These are phyloP conservation scores for Hymenotorrendiella dingleyae DNA, from an alignment of 2,329 filamentous ascomycete genomes.

Conservation along the genomic window DNA sequence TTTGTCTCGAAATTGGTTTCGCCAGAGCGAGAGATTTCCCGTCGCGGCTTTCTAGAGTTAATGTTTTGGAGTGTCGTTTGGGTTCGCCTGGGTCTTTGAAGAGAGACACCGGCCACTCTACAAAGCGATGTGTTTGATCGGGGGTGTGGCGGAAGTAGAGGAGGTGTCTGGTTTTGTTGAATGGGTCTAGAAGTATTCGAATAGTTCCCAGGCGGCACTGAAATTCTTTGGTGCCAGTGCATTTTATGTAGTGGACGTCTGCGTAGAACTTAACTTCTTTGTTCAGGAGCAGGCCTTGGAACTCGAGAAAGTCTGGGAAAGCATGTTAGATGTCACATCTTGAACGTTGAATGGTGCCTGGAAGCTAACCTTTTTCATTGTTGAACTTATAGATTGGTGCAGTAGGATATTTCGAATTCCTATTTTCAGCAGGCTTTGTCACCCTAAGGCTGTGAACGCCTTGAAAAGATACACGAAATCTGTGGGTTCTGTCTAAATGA, in stretches of 20 bases:
- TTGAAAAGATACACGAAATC: slow-evolving; percentile 17
- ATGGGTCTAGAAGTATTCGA: slow-evolving; percentile 18
- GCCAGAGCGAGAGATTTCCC: slow-evolving; percentile 10
- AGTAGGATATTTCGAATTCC: slow-evolving; percentile 6
- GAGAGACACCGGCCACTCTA: slow-evolving; percentile 18
- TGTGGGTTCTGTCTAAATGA: slow-evolving; percentile 14
- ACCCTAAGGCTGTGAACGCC: slow-evolving; percentile 18
- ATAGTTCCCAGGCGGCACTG: slow-evolving; percentile 14
- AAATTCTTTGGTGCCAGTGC: slow-evolving; percentile 7
- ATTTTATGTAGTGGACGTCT: slow-evolving; percentile 15
- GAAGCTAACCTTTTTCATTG: slow-evolving; percentile 14
- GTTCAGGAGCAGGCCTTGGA: slow-evolving; percentile 14
- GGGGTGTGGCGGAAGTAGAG: slow-evolving; percentile 18
- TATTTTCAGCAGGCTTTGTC: slow-evolving; percentile 3
- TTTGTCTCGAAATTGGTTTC: slow-evolving; percentile 6
- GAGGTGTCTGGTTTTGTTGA: slow-evolving; percentile 9
- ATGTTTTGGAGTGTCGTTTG: slow-evolving; percentile 6
- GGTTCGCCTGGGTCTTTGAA: slow-evolving; percentile 16
- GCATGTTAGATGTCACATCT: neutral
- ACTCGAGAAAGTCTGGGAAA: slow-evolving; percentile 14
- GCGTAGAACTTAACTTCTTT: slow-evolving; percentile 12
- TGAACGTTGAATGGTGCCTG: neutral
- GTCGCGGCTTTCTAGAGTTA: slow-evolving; percentile 12
- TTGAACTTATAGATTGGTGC: slow-evolving; percentile 17
- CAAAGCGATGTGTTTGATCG: slow-evolving; percentile 16